A percentile compares a stretch with the other conserved stretches of the same genome.
These are phyloP conservation scores for Fusarium circinatum DNA, from an alignment of 2,329 filamentous ascomycete genomes.

Conservation along the genomic window DNA sequence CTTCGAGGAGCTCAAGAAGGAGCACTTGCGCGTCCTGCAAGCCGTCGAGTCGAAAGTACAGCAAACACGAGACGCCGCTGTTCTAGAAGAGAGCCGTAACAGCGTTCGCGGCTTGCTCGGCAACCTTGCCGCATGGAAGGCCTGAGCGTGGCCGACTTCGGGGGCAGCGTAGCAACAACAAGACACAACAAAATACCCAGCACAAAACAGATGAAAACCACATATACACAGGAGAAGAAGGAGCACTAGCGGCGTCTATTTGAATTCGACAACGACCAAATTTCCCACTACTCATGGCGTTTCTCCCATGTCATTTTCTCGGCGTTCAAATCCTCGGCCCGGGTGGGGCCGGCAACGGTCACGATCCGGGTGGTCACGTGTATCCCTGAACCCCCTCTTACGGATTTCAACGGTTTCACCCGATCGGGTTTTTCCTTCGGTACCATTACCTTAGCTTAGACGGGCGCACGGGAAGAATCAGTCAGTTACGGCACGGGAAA, in stretches of 20 bases:
- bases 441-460: neutral
- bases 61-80: slow-evolving; percentile 9
- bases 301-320: slow-evolving; percentile 19
- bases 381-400: neutral
- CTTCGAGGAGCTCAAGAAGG: slow-evolving; percentile 54
- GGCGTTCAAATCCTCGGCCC: slow-evolving; percentile 30
- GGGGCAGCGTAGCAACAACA: slow-evolving; percentile 15
- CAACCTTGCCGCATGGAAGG: slow-evolving; percentile 33
- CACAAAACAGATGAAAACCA: neutral
- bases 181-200: neutral
- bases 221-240: neutral
- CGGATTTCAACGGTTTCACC: slow-evolving; percentile 15
- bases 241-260: neutral
- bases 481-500: neutral
- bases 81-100: slow-evolving; percentile 30
- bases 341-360: slow-evolving; percentile 31
- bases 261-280: neutral
- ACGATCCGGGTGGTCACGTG: slow-evolving; percentile 34
- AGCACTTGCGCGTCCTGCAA: slow-evolving; percentile 38
- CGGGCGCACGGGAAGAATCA: neutral
- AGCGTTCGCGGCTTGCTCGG: slow-evolving; percentile 25
- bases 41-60: slow-evolving; percentile 24
- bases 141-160: slow-evolving; percentile 35
- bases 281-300: slow-evolving; percentile 16
- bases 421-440: slow-evolving; percentile 2